These are phyloP conservation scores for Xylaria sp. DNA, from an alignment of 2,329 filamentous ascomycete genomes.

Conservation along the genomic window DNA sequence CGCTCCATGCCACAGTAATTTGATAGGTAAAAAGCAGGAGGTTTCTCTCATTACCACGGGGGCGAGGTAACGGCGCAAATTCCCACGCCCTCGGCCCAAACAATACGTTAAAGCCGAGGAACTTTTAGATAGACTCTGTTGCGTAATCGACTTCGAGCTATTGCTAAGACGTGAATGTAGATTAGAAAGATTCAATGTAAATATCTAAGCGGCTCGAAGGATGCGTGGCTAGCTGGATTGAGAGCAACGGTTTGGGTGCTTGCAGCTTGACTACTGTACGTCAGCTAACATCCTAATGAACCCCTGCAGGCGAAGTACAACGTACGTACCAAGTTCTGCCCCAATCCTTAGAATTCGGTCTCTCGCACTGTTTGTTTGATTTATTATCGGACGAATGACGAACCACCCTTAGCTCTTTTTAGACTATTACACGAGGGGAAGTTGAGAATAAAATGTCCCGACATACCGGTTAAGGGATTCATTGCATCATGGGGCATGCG, in stretches of 20 bases:
- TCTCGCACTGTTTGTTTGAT: not conserved
- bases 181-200: not conserved
- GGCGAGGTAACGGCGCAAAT: not conserved
- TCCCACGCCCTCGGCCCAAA: not conserved
- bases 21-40: not conserved
- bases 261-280: not conserved
- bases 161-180: not conserved
- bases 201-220: not conserved
- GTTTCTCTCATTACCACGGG: not conserved
- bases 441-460: not conserved
- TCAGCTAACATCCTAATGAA: not conserved
- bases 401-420: not conserved
- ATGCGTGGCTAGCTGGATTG: not conserved
- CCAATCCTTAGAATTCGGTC: not conserved
- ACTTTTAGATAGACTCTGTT: not conserved
- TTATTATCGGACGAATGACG: not conserved
- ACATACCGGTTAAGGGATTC: not conserved
- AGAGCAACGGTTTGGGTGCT: not conserved
- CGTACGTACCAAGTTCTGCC: not conserved
- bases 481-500: not conserved
- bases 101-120: not conserved
- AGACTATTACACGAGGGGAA: not conserved
- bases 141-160: not conserved
- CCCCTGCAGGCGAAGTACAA: not conserved
- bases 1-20: not conserved